These are phyloP conservation scores for Globisporangium yorkense DNA, from an alignment of 352 stramenopile species.

Conservation along the genomic window DNA sequence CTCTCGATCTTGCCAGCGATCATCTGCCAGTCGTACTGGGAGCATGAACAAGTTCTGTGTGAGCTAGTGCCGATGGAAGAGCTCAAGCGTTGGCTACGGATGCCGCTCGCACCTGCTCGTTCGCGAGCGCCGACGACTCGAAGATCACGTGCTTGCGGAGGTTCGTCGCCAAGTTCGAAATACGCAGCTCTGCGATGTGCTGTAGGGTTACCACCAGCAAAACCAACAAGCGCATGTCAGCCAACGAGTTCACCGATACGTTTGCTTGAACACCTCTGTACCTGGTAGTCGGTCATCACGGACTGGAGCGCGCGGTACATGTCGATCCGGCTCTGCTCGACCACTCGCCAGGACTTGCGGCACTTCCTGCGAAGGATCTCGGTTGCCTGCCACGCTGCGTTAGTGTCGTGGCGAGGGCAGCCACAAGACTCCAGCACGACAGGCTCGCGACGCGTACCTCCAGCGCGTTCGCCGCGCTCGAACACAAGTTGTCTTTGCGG, in stretches of 20 bases:
- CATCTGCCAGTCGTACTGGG: constrained; percentile 84
- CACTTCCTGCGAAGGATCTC: constrained; percentile 63
- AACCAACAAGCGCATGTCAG: background rate
- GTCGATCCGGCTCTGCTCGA: constrained; percentile 59
- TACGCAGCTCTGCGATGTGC: constrained; percentile 74
- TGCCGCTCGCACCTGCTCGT: constrained; percentile 54
- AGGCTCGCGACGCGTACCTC: constrained; percentile 26
- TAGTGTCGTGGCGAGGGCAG: background rate
- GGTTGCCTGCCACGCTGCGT: constrained; percentile 29
- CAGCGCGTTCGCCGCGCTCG: constrained; percentile 49
- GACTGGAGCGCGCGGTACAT: constrained; percentile 66
- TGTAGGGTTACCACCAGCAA: constrained; percentile 10
- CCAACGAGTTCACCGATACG: background rate
- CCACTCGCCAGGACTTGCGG: constrained; percentile 42
- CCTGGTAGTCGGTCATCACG: constrained; percentile 78
- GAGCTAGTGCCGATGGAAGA: background rate
- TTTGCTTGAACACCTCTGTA: constrained; percentile 7
- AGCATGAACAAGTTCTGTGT: background rate
- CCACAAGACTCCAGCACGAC: background rate
- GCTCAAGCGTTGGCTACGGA: background rate
- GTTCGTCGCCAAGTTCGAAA: constrained; percentile 64
- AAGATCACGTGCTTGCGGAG: constrained; percentile 82
- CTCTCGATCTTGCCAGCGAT: constrained; percentile 64
- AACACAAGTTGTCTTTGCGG: constrained; percentile 61
- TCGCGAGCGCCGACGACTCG: constrained; percentile 72